These are phyloP conservation scores for Trichocladium antarcticum DNA, from an alignment of 495 filamentous ascomycete genomes.

Conservation along the genomic window DNA sequence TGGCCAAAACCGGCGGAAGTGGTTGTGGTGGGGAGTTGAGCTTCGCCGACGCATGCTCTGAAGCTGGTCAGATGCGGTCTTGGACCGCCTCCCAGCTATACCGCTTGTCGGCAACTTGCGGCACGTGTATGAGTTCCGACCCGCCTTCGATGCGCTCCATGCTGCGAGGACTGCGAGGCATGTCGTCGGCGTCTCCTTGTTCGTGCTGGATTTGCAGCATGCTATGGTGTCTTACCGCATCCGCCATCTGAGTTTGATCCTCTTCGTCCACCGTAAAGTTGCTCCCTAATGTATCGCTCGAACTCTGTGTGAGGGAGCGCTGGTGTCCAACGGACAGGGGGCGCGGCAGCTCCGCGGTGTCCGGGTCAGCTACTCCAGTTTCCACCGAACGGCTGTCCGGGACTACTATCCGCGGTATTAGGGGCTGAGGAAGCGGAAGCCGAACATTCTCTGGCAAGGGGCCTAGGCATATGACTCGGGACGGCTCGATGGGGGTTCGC, in stretches of 20 bases:
- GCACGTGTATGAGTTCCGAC: constrained; percentile 40
- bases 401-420: constrained; percentile 30
- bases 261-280: constrained; percentile 43
- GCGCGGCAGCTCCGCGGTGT: constrained; percentile 11
- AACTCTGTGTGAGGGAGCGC: constrained; percentile 17
- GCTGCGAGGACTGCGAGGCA: constrained; percentile 27
- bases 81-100: constrained; percentile 42
- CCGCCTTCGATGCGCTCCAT: constrained; percentile 31
- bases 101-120: constrained; percentile 39
- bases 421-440: constrained; percentile 28
- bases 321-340: constrained; percentile 13
- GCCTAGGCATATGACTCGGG: constrained; percentile 41
- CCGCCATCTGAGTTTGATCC: constrained; percentile 12
- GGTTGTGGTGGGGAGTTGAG: too few relatives aligned
- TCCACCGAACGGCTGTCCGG: constrained; percentile 19
- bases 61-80: constrained; percentile 2
- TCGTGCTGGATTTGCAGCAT: not conserved
- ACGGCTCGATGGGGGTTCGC: constrained; percentile 39
- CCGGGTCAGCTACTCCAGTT: constrained; percentile 2
- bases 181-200: constrained; percentile 7
- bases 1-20: too few relatives aligned
- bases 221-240: constrained; percentile 7
- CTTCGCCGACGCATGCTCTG: too few relatives aligned
- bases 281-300: constrained; percentile 39
- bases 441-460: constrained; percentile 40